Evolutionary conservation across 202 grass and related monocot species (phyloP).

Genomic region (Schoenoplectus tabernaemontani): DNA sequence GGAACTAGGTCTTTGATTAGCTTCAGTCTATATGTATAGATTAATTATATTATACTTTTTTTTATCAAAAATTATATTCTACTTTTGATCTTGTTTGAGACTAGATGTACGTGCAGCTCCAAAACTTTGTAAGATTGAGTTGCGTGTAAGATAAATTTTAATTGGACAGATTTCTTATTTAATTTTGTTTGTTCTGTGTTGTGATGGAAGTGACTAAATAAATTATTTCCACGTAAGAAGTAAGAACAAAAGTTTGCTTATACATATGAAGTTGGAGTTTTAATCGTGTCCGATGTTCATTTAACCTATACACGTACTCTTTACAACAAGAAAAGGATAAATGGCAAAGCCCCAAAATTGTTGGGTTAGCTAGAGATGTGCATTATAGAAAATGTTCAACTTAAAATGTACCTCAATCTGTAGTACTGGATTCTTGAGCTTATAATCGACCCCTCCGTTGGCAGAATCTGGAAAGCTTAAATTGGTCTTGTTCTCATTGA

Average conservation of each 20-base stretch:
- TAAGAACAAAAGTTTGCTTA: background rate
- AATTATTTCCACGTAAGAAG: background rate
- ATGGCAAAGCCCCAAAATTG: background rate
- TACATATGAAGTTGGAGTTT: background rate
- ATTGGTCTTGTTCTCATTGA: slow-evolving; percentile 18
- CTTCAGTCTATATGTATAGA: background rate
- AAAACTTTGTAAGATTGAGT: background rate
- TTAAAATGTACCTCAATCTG: slow-evolving; percentile 37
- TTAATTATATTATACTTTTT: background rate
- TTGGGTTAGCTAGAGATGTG: background rate
- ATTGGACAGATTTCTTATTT: background rate
- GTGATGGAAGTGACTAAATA: background rate
- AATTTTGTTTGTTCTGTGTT: background rate
- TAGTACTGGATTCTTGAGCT: background rate
- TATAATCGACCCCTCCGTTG: slow-evolving; percentile 20
- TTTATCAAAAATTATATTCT: background rate
- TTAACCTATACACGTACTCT: background rate
- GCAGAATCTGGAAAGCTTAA: slow-evolving; percentile 27
- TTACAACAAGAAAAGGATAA: background rate
- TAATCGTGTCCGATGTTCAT: background rate
- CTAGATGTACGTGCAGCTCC: background rate
- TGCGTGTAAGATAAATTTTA: background rate
- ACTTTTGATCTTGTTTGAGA: background rate
- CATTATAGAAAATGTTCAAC: background rate
- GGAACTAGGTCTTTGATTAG: background rate